These are phyloP conservation scores for Tympanopsis confertula DNA, from an alignment of 2,329 filamentous ascomycete species.

Conservation along the genomic window DNA sequence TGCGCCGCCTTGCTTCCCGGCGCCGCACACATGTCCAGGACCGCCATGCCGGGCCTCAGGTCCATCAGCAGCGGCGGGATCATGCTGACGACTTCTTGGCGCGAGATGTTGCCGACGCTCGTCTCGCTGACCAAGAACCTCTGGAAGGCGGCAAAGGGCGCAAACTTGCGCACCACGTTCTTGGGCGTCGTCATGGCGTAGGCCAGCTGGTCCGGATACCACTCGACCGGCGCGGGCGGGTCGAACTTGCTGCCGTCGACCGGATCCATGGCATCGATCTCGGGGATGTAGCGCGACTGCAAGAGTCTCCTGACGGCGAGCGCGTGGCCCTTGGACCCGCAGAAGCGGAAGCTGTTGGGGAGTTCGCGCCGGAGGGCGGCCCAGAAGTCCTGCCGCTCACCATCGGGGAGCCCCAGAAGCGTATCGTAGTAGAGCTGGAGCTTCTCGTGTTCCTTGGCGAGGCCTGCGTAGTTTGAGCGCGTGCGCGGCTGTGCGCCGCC, in stretches of 20 bases:
- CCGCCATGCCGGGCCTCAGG: conserved; percentile 78
- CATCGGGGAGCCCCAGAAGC: conserved; percentile 63
- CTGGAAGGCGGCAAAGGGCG: conserved; percentile 89
- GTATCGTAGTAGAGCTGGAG: conserved; percentile 80
- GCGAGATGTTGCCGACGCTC: conserved; percentile 89
- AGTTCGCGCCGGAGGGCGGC: conserved; percentile 69
- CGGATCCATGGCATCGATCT: conserved; percentile 68
- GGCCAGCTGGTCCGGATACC: conserved; percentile 90
- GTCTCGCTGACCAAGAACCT: conserved; percentile 97
- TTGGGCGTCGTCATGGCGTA: conserved; percentile 98
- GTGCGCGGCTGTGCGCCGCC: not conserved
- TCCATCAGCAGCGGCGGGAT: conserved; percentile 92
- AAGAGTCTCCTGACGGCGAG: conserved; percentile 80
- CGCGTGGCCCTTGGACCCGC: conserved; percentile 90
- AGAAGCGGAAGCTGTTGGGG: conserved; percentile 96
- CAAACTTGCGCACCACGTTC: conserved; percentile 84
- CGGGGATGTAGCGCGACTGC: conserved; percentile 77
- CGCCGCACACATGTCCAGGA: conserved; percentile 90
- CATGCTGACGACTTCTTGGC: conserved; percentile 98
- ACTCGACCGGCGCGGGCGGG: conserved; percentile 69
- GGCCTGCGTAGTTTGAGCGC: conserved; percentile 18
- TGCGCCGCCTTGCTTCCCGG: conserved; percentile 96
- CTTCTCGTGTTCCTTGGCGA: conserved; percentile 70
- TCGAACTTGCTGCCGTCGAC: conserved; percentile 73
- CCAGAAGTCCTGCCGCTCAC: conserved; percentile 77